These are phyloP conservation scores for Berberis thunbergii DNA, from an alignment of 164 flowering plant species.

Conservation along the genomic window DNA sequence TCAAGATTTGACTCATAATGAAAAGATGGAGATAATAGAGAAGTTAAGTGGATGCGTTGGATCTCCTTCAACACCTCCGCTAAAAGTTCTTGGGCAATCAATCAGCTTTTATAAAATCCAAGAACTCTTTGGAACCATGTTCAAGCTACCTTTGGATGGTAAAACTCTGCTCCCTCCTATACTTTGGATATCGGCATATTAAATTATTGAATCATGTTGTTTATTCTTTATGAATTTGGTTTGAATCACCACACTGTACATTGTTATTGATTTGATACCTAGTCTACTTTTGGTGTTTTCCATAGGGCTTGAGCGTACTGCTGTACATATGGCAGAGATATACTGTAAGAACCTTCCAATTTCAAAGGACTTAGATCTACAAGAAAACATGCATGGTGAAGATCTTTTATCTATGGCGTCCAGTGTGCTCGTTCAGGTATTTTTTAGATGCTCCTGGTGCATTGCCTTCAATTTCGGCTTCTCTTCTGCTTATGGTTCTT, in stretches of 20 bases:
- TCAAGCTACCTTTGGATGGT: slow-evolving; percentile 45
- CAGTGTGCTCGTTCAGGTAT: slow-evolving; percentile 75
- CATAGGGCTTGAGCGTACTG: slow-evolving; percentile 47
- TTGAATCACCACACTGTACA: no score
- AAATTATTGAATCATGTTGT: background rate
- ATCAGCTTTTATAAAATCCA: slow-evolving; percentile 50
- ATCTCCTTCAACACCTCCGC: slow-evolving; percentile 23
- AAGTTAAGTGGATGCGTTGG: slow-evolving; percentile 26
- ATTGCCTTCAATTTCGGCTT: background rate
- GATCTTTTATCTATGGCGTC: slow-evolving; percentile 68
- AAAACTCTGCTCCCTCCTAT: slow-evolving; percentile 4
- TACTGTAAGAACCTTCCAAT: slow-evolving; percentile 58
- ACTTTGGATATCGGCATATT: background rate
- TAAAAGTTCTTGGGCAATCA: slow-evolving; percentile 47
- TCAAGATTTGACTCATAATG: slow-evolving; percentile 35
- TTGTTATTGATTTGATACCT: no score
- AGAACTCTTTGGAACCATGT: slow-evolving; percentile 39
- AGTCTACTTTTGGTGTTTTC: background rate
- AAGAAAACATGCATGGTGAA: slow-evolving; percentile 88
- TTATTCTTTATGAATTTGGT: no score
- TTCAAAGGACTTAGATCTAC: slow-evolving; percentile 77
- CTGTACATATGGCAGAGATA: slow-evolving; percentile 42
- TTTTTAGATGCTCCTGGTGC: background rate
- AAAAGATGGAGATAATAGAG: slow-evolving; percentile 36
- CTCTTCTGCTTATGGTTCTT: background rate